Base-by-base conservation (phyloP, 139 green algal species). In the Spirogloea muscicola region DNA sequence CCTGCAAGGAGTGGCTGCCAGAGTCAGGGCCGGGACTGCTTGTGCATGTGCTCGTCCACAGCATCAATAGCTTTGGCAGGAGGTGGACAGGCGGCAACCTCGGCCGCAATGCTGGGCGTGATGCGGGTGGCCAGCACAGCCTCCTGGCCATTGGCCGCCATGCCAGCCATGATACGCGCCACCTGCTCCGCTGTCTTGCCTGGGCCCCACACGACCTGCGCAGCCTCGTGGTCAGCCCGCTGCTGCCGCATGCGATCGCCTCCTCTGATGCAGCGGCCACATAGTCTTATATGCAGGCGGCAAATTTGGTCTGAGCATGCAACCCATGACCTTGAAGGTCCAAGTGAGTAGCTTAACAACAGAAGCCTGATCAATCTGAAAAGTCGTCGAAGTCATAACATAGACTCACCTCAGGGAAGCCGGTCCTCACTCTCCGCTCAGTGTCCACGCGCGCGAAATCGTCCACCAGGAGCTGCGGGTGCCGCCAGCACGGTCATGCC, bases 61-160 rank as follows among this genome's bases (percentile, higher is more conserved):
- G 16, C 44, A 16, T 25, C 51, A 25, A 61, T 25, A 61, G 13
- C 9, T n/a, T 7, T 10, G 51, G 5, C 13, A 25, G 13, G 9
- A 10, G 34, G 13, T 10, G n/a, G n/a, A n/a, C n/a, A n/a, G n/a
- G n/a, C n/a, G n/a, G n/a, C n/a, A n/a, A n/a, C n/a, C n/a, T n/a
- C n/a, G n/a, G n/a, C n/a, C n/a, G n/a, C n/a, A n/a, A n/a, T n/a
- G n/a, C n/a, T n/a, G 57, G 57, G 69, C 71, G 5, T 82, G 10
- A 94, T 81, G 6, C 89, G 77, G 0, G 89, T 91, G 6, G 86
- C 89, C 1, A 91, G 63, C 0, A 78, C 89, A 13, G 87, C 76
- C 6, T 80, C 61, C 69, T 91, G 84, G 25, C 49, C 3, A 13
- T 39, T 7, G 1, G 27, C 7, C 13, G 58, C 58, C 18, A 77